These are phyloP conservation scores for Xanthoconium separans DNA, from an alignment of 1,284 basidiomycete species.

Conservation along the genomic window DNA sequence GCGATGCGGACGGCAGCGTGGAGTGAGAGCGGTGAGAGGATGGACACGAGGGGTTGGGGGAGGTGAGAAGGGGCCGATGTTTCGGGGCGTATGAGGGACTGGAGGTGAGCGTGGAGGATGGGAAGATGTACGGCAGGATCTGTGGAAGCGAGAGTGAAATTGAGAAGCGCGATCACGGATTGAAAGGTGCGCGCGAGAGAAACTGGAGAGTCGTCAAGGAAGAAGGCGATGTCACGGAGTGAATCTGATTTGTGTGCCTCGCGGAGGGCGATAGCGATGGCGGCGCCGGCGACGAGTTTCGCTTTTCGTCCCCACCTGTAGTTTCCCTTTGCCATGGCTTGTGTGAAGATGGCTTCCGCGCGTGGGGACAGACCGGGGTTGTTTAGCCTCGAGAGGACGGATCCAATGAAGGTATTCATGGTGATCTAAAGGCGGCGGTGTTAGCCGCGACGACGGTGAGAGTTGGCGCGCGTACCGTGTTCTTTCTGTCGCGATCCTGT, in stretches of 20 bases:
- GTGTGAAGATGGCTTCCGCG: constrained; percentile 62
- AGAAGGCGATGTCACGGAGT: constrained; percentile 62
- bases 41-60: constrained; percentile 38
- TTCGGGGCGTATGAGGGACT: constrained; percentile 36
- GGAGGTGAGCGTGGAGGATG: constrained; percentile 47
- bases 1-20: constrained; percentile 53
- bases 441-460: not conserved
- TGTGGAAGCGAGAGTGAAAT: constrained; percentile 25
- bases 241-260: constrained; percentile 65
- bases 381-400: constrained; percentile 54
- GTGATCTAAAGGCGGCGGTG: constrained; percentile 44
- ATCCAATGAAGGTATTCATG: constrained; percentile 59
- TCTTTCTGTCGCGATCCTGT: constrained; percentile 57
- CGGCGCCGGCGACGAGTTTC: constrained; percentile 62
- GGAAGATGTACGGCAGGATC: constrained; percentile 44
- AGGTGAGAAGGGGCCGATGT: constrained; percentile 32
- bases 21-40: constrained; percentile 44
- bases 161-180: constrained; percentile 47
- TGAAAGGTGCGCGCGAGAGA: constrained; percentile 56
- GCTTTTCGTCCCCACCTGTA: constrained; percentile 72
- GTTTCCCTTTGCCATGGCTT: constrained; percentile 52
- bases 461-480: constrained; percentile 43
- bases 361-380: constrained; percentile 57
- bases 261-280: constrained; percentile 64
- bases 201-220: constrained; percentile 53